Evolutionary conservation across 352 stramenopile species (phyloP).

Genomic region (Phytophthora tentaculata): DNA sequence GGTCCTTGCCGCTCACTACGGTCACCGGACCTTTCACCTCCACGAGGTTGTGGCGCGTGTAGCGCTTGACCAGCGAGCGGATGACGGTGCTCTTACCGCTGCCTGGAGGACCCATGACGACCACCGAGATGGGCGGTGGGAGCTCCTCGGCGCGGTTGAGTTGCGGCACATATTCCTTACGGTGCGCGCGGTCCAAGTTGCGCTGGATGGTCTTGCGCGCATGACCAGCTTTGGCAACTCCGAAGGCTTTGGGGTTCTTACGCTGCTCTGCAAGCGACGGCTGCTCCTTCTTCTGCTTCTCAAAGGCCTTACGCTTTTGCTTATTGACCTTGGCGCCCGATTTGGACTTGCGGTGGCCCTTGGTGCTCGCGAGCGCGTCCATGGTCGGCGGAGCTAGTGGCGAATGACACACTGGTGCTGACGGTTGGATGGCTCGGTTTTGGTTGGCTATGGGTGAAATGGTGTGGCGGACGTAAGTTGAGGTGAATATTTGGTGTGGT

Average conservation of each 20-base stretch:
- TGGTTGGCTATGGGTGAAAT: slow-evolving; percentile 30
- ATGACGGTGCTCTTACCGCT: slow-evolving; percentile 99
- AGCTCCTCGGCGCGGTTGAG: slow-evolving; percentile 85
- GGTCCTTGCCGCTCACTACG: slow-evolving; percentile 97
- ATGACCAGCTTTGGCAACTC: slow-evolving; percentile 95
- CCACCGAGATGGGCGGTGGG: slow-evolving; percentile 94
- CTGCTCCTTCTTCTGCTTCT: slow-evolving; percentile 85
- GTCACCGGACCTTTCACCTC: slow-evolving; percentile 98
- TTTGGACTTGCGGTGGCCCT: slow-evolving; percentile 87
- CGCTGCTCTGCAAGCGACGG: slow-evolving; percentile 90
- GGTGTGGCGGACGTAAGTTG: slow-evolving; percentile 2
- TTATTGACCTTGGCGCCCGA: slow-evolving; percentile 94
- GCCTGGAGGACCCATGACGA: slow-evolving; percentile 97
- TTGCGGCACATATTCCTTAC: slow-evolving; percentile 97
- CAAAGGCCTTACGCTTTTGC: slow-evolving; percentile 93
- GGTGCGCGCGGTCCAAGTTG: slow-evolving; percentile 97
- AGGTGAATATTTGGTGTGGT: not conserved
- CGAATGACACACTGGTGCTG: slow-evolving; percentile 18
- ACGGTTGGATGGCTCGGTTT: not conserved
- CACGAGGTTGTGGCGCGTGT: slow-evolving; percentile 98
- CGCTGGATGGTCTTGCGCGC: slow-evolving; percentile 97
- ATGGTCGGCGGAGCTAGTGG: slow-evolving; percentile 17
- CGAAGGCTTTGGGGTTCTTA: slow-evolving; percentile 98
- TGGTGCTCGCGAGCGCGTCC: slow-evolving; percentile 50
- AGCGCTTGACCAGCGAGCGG: slow-evolving; percentile 98